Evolutionary conservation across 257 asterid species (phyloP).

Genomic region (Penstemon eatonii): DNA sequence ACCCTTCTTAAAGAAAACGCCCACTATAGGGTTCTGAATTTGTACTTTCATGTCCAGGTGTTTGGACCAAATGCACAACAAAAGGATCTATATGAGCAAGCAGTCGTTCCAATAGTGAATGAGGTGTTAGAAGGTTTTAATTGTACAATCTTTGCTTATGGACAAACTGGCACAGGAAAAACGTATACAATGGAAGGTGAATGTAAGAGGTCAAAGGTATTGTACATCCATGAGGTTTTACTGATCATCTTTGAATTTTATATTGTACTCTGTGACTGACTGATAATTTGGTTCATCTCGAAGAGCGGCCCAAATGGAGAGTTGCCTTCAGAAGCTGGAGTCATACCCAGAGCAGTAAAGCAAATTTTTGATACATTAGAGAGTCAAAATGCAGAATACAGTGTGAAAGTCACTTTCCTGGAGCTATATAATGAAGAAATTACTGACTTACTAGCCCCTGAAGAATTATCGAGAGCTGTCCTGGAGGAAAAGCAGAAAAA

Average conservation of each 20-base stretch:
- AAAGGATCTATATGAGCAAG: constrained; percentile 77
- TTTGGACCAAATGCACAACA: constrained; percentile 86
- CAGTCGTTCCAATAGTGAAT: constrained; percentile 75
- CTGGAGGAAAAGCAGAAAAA: constrained; percentile 81
- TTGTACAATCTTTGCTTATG: constrained; percentile 87
- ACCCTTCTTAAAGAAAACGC: too few relatives aligned
- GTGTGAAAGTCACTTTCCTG: constrained; percentile 82
- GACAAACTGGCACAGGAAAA: constrained; percentile 94
- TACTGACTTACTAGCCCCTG: constrained; percentile 81
- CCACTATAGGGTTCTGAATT: too few relatives aligned
- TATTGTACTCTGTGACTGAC: neutral
- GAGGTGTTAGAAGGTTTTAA: constrained; percentile 88
- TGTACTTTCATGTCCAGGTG: constrained; percentile 42
- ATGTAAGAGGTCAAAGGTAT: constrained; percentile 80
- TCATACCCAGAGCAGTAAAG: constrained; percentile 76
- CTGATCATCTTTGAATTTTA: neutral
- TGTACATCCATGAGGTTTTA: neutral
- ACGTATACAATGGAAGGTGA: constrained; percentile 95
- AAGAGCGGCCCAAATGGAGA: constrained; percentile 78
- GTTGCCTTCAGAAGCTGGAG: constrained; percentile 85
- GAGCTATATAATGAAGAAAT: constrained; percentile 91
- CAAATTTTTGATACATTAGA: constrained; percentile 84
- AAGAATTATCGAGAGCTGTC: constrained; percentile 60
- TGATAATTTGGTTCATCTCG: constrained; percentile 7
- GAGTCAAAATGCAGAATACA: constrained; percentile 81